Evolutionary conservation across 805 yeast genomes (phyloP).

Genomic region (Spathaspora passalidarum): DNA sequence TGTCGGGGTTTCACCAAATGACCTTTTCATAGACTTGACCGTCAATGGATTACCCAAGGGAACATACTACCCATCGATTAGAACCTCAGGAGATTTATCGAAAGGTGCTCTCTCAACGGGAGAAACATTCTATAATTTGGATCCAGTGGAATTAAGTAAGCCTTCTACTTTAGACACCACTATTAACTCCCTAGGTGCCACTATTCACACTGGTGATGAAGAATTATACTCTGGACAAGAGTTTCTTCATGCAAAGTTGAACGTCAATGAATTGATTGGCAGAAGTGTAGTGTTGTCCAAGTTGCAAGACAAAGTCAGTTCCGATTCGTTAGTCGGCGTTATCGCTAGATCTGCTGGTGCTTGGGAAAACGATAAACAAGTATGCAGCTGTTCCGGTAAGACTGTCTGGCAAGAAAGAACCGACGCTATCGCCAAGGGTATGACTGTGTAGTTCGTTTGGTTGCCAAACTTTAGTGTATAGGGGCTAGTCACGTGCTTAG

Average conservation of each 20-base stretch:
- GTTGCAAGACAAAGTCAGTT: conserved; percentile 34
- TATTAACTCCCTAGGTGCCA: conserved; percentile 36
- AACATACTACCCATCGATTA: conserved; percentile 64
- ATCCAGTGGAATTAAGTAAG: conserved; percentile 30
- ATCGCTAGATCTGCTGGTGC: conserved; percentile 95
- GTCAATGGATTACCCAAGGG: conserved; percentile 69
- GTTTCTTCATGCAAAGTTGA: conserved; percentile 41
- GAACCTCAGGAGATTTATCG: conserved; percentile 73
- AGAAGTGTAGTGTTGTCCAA: conserved; percentile 54
- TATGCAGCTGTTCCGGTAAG: conserved; percentile 93
- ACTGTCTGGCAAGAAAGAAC: conserved; percentile 92
- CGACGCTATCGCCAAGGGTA: conserved; percentile 67
- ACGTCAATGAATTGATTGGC: conserved; percentile 65
- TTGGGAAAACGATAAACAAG: conserved; percentile 93
- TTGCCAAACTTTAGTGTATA: neutral
- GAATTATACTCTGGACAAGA: conserved; percentile 32
- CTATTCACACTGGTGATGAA: conserved; percentile 10
- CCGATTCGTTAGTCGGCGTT: conserved; percentile 69
- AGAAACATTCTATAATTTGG: conserved; percentile 40
- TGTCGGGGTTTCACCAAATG: conserved; percentile 58
- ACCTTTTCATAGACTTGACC: conserved; percentile 71
- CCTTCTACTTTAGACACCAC: conserved; percentile 25
- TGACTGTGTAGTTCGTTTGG: conserved; percentile 21
- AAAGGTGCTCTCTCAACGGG: conserved; percentile 72
- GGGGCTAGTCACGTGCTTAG: neutral